A percentile compares a stretch with the other conserved stretches of the same genome.
phyloP scores from a whole-genome alignment of 2,329 filamentous ascomycete genomes.

The Pestalotiopsis sp. region DNA sequence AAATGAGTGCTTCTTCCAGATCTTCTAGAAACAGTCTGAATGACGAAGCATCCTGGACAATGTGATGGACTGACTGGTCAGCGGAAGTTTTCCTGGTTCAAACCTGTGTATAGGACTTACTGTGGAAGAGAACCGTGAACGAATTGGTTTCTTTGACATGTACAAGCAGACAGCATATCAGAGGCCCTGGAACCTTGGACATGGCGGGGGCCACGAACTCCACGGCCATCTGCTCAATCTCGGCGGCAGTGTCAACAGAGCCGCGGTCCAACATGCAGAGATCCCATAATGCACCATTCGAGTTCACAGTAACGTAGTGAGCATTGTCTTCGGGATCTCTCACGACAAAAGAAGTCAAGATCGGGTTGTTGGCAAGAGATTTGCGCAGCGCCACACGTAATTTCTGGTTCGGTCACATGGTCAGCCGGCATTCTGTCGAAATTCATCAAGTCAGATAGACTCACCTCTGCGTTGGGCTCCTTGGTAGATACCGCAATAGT shows the following conservation, averaged over 20 bases:
- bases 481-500: conserved; percentile 1
- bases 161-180: neutral
- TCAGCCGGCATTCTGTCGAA: neutral
- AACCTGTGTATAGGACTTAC: neutral
- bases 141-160: conserved; percentile 2
- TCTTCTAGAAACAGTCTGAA: neutral
- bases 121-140: neutral
- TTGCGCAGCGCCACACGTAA: neutral
- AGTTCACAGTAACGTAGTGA: neutral
- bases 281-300: neutral
- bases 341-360: neutral
- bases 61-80: neutral
- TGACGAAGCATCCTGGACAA: conserved; percentile 3
- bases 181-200: neutral
- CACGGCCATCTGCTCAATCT: neutral
- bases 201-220: neutral
- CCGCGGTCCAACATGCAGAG: neutral
- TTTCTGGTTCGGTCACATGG: neutral
- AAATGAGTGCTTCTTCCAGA: neutral
- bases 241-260: neutral
- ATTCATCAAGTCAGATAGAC: neutral
- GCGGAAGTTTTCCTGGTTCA: neutral
- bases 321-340: neutral
- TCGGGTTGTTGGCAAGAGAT: neutral
- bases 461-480: neutral